Evolutionary conservation across 2,329 filamentous ascomycete species (phyloP).

Genomic region (Pseudogymnoascus sp.): DNA sequence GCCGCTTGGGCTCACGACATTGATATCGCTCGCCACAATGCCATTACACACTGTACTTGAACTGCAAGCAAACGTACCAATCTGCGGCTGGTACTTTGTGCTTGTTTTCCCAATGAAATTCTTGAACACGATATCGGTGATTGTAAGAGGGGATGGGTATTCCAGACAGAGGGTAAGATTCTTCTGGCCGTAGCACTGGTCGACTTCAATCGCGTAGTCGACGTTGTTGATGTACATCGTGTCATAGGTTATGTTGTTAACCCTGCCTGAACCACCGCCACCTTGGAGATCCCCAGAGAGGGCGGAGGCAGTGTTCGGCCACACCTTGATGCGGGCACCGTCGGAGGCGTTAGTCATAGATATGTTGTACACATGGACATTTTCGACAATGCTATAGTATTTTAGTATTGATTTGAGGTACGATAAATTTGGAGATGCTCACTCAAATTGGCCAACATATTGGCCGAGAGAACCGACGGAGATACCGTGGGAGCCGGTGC

Average conservation of each 20-base stretch:
- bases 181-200: constrained; percentile 58
- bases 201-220: constrained; percentile 57
- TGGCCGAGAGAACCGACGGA: constrained; percentile 55
- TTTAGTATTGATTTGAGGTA: not conserved
- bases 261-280: constrained; percentile 54
- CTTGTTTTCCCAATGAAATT: constrained; percentile 50
- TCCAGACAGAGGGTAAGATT: constrained; percentile 55
- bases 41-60: constrained; percentile 40
- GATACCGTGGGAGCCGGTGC: constrained; percentile 57
- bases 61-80: constrained; percentile 42
- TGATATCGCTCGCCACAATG: constrained; percentile 41
- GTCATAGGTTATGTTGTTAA: constrained; percentile 62
- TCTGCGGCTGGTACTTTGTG: constrained; percentile 35
- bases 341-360: constrained; percentile 44
- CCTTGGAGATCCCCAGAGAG: constrained; percentile 37
- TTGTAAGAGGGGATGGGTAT: constrained; percentile 48
- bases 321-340: constrained; percentile 60
- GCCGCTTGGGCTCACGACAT: constrained; percentile 41
- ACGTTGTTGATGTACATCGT: constrained; percentile 53
- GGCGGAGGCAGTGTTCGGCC: constrained; percentile 46
- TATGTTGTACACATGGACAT: constrained; percentile 45
- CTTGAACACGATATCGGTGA: constrained; percentile 48
- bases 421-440: not conserved
- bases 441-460: constrained; percentile 33
- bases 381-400: constrained; percentile 48